Conservation (phyloP, 352 stramenopile species). For the Blastocystis sp. region DNA sequence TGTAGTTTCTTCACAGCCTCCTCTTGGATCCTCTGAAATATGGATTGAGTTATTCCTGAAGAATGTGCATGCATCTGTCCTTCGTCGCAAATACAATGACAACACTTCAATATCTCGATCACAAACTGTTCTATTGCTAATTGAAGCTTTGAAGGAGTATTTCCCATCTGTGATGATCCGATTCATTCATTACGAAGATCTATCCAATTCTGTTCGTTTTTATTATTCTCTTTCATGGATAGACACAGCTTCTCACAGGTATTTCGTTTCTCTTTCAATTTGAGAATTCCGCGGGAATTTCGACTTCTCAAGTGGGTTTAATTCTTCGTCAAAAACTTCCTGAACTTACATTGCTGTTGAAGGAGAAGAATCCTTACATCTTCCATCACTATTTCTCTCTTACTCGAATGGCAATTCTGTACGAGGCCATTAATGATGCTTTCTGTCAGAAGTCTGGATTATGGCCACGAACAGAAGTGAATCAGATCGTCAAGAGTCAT, state of each 20-base stretch:
- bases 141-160: not conserved
- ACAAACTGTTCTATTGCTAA: not conserved
- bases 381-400: slow-evolving; percentile 52
- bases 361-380: slow-evolving; percentile 22
- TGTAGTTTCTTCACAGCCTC: not conserved
- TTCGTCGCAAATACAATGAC: slow-evolving; percentile 35
- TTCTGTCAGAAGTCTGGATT: not conserved
- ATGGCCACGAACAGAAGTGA: not conserved
- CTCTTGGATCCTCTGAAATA: not conserved
- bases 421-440: not conserved
- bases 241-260: slow-evolving; percentile 7
- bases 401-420: not conserved
- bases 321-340: not conserved
- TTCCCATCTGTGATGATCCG: not conserved
- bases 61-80: not conserved
- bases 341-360: slow-evolving; percentile 1
- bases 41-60: not conserved
- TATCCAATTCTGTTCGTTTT: not conserved
- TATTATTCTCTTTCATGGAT: not conserved
- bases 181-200: not conserved
- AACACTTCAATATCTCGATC: not conserved
- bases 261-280: not conserved
- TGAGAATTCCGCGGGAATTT: not conserved
- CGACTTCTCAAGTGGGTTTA: not conserved
- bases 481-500: not conserved